A percentile compares a stretch with the other conserved stretches of the same genome.
Evolutionary conservation across 1,284 basidiomycete genomes (phyloP).

Genomic region (Moesziomyces globuligerus): DNA sequence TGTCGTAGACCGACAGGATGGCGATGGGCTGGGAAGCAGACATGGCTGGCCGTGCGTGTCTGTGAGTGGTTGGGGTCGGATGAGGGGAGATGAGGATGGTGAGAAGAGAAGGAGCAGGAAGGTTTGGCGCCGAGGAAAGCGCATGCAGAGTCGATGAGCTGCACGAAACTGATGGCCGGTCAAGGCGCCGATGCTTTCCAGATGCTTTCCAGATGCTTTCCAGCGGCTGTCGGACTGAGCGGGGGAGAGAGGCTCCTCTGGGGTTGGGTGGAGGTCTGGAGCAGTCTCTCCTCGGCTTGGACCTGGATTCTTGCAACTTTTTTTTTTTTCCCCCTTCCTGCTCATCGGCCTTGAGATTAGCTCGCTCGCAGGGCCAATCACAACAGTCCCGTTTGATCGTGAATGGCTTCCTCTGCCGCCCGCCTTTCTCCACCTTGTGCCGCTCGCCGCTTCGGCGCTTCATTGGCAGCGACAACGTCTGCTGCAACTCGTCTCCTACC

Average conservation of each 20-base stretch:
- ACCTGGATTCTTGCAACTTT: neutral
- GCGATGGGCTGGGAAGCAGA: constrained; percentile 70
- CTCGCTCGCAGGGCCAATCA: too few relatives aligned
- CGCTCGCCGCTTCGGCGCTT: too few relatives aligned
- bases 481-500: too few relatives aligned
- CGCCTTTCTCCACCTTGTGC: too few relatives aligned
- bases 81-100: constrained; percentile 6
- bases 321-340: neutral
- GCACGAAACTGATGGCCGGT: neutral
- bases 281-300: neutral
- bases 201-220: too few relatives aligned
- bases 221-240: too few relatives aligned
- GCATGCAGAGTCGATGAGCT: too few relatives aligned
- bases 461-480: too few relatives aligned
- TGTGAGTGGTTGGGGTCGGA: neutral
- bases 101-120: neutral
- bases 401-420: too few relatives aligned
- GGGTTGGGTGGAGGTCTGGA: neutral
- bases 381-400: too few relatives aligned
- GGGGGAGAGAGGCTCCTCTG: neutral
- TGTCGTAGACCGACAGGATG: constrained; percentile 96
- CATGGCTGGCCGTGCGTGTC: constrained; percentile 15
- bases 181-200: neutral
- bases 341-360: too few relatives aligned
- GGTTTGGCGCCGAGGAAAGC: neutral